Evolutionary conservation across 805 yeast species (phyloP).

Genomic region (Saturnispora kantuleensis): DNA sequence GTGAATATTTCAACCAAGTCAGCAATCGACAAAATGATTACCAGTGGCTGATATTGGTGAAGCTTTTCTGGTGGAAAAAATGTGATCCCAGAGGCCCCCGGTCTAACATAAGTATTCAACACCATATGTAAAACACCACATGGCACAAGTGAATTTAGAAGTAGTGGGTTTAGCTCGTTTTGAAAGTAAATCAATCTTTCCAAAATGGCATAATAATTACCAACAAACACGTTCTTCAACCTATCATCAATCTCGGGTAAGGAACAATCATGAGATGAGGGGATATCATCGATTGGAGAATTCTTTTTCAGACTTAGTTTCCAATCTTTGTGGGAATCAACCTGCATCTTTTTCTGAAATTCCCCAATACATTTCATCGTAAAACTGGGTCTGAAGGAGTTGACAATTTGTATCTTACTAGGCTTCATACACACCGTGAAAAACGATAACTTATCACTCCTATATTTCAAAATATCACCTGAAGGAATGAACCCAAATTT

Average conservation of each 20-base stretch:
- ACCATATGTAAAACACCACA: conserved; percentile 9
- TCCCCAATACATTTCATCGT: conserved; percentile 1
- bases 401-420: conserved; percentile 1
- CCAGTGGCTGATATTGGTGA: conserved; percentile 9
- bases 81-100: conserved; percentile 1
- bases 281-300: not conserved
- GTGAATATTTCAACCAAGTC: conserved; percentile 9
- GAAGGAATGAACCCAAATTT: not conserved
- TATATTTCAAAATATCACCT: not conserved
- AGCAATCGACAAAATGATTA: conserved; percentile 9
- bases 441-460: not conserved
- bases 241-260: not conserved
- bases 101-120: conserved; percentile 7
- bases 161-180: conserved; percentile 6
- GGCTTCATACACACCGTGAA: not conserved
- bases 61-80: conserved; percentile 8
- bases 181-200: conserved; percentile 13
- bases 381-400: conserved; percentile 2
- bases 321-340: not conserved
- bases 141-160: conserved; percentile 9
- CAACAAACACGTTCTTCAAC: not conserved
- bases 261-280: not conserved
- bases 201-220: conserved; percentile 9
- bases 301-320: no score
- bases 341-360: not conserved